phyloP scores from a whole-genome alignment of 768 basidiomycete genomes.

The Trametes cingulata region DNA sequence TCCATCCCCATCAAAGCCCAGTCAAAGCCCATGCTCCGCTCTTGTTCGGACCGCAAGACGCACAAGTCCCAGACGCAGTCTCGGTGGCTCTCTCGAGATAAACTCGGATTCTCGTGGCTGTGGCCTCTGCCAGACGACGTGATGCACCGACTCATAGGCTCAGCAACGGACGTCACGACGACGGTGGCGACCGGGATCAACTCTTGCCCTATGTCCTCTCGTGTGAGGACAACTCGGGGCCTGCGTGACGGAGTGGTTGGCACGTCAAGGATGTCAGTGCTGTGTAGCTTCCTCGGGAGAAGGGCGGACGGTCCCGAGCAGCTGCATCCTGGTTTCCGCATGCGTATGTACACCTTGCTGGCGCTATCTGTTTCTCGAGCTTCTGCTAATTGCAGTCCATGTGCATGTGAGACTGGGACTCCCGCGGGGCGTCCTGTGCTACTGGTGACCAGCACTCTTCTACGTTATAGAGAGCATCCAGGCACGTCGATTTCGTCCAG shows the following conservation, averaged over 20 bases:
- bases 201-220: conserved; percentile 1
- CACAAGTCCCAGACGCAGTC: too few species aligned
- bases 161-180: conserved; percentile 17
- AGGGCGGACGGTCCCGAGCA: not conserved
- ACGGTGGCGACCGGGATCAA: conserved; percentile 15
- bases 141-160: conserved; percentile 5
- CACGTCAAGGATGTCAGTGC: not conserved
- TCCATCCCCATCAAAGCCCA: not conserved
- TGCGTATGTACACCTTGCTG: not conserved
- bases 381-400: not conserved
- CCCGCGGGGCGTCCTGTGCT: not conserved
- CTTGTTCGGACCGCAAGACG: not conserved
- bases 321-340: not conserved
- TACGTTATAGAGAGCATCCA: not conserved
- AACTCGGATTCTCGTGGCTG: conserved; percentile 7
- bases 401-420: not conserved
- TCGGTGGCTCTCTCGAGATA: not conserved
- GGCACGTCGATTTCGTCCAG: not conserved
- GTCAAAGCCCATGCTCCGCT: not conserved
- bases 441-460: not conserved
- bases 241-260: not conserved
- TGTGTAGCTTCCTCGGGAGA: not conserved
- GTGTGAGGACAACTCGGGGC: not conserved
- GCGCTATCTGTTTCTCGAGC: not conserved
- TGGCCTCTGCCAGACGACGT: conserved; percentile 9